Percentiles rank a stretch among this genome's conserved stretches.
Conservation (phyloP, 331 rosid species). For the Quercus tomentella region DNA sequence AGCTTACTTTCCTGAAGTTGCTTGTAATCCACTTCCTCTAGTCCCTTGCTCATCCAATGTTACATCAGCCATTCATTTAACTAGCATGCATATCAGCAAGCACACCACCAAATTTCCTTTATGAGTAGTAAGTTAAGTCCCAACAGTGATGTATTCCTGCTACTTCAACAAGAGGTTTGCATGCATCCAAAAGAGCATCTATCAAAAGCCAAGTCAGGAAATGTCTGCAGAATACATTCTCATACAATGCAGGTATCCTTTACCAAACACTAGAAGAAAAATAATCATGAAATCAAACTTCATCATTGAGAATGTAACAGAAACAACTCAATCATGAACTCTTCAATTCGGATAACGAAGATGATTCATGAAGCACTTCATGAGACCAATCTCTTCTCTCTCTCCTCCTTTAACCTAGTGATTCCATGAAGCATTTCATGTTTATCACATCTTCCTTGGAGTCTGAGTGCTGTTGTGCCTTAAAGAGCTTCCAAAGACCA, state of each 20-base stretch:
- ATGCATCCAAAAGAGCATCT: background rate
- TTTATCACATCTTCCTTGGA: constrained; percentile 48
- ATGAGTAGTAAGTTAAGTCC: background rate
- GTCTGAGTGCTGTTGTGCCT: constrained; percentile 47
- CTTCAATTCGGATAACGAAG: background rate
- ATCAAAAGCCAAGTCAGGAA: background rate
- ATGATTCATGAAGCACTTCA: background rate
- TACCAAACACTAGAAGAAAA: background rate
- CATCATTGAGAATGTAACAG: background rate
- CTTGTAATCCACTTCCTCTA: background rate
- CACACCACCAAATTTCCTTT: background rate
- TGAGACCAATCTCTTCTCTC: background rate
- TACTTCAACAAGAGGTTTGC: background rate
- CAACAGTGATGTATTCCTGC: background rate
- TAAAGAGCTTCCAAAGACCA: constrained; percentile 78
- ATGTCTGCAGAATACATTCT: background rate
- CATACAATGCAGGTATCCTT: background rate
- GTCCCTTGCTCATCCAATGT: background rate
- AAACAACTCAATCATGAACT: background rate
- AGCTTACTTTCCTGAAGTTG: background rate
- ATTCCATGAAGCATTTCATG: constrained; percentile 63
- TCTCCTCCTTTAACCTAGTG: constrained; percentile 25
- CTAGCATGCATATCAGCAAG: background rate
- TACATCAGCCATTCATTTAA: background rate
- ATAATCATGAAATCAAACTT: background rate